These are phyloP conservation scores for Gymnopilus junonius DNA, from an alignment of 768 basidiomycete species.

Conservation along the genomic window DNA sequence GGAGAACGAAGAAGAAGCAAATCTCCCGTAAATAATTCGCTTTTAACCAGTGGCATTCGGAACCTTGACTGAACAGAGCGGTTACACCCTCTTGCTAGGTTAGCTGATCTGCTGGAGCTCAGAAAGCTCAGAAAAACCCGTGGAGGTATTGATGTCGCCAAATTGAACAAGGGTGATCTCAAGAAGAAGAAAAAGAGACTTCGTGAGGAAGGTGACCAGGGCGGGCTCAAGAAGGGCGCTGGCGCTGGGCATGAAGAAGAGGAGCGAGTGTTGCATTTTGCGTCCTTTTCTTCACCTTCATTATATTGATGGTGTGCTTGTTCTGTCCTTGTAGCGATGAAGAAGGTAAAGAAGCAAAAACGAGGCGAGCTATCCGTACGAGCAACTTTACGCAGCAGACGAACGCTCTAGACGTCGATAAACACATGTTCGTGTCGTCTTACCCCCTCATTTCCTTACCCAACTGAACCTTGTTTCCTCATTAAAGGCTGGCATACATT, in stretches of 20 bases:
- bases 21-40: slow-evolving; percentile 51
- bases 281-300: neutral
- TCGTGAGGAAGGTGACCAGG: slow-evolving; percentile 50
- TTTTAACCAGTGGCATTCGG: neutral
- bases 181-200: slow-evolving; percentile 70
- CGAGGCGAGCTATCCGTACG: slow-evolving; percentile 72
- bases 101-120: slow-evolving; percentile 85
- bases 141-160: slow-evolving; percentile 85
- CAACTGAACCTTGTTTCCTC: neutral
- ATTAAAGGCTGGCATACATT: slow-evolving; percentile 94
- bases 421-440: slow-evolving; percentile 80
- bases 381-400: slow-evolving; percentile 99
- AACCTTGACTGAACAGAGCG: neutral
- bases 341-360: slow-evolving; percentile 70
- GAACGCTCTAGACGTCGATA: slow-evolving; percentile 94
- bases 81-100: slow-evolving; percentile 40
- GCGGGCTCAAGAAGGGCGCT: slow-evolving; percentile 60
- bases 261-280: slow-evolving; percentile 42
- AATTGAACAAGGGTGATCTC: slow-evolving; percentile 82
- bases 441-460: neutral
- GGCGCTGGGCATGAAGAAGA: slow-evolving; percentile 50
- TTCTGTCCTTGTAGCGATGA: slow-evolving; percentile 49
- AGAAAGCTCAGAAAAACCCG: slow-evolving; percentile 74
- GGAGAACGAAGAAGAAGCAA: slow-evolving; percentile 48
- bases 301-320: neutral